Percentiles rank a stretch among this genome's conserved stretches.
Conservation (phyloP, 2,329 filamentous ascomycete genomes). For the Endothia cerciana region DNA sequence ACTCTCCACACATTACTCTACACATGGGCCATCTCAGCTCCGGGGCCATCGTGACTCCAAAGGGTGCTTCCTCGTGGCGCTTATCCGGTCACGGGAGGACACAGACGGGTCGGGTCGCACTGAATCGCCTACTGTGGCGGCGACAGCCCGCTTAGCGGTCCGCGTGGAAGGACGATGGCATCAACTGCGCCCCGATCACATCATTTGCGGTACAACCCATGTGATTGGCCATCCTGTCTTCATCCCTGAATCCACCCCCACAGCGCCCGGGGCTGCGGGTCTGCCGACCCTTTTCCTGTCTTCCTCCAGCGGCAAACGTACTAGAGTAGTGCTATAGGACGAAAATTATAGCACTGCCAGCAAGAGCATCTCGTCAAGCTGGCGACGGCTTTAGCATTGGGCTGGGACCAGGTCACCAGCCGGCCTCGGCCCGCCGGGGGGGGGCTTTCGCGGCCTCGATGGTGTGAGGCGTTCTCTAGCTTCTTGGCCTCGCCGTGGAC, state of each 20-base stretch:
- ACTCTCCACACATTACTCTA: too few relatives aligned
- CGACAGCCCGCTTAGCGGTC: too few relatives aligned
- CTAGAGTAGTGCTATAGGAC: neutral
- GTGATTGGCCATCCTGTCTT: slow-evolving; percentile 1
- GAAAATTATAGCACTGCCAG: neutral
- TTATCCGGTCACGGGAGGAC: too few relatives aligned
- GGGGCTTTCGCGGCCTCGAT: neutral
- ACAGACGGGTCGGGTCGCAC: neutral
- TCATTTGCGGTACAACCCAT: neutral
- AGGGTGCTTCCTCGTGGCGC: too few relatives aligned
- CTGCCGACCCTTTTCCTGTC: neutral
- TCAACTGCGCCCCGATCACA: slow-evolving; percentile 16
- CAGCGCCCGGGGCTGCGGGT: slow-evolving; percentile 3
- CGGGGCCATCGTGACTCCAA: too few relatives aligned
- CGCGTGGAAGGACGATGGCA: slow-evolving; percentile 7
- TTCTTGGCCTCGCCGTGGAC: neutral
- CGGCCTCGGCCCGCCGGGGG: too few relatives aligned
- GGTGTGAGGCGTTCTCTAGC: slow-evolving; percentile 4
- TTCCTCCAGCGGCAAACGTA: neutral
- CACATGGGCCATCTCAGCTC: too few relatives aligned
- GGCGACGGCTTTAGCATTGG: neutral
- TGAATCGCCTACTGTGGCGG: neutral
- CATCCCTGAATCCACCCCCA: slow-evolving; percentile 15
- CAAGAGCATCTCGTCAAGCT: neutral
- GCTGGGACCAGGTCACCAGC: neutral